A percentile compares a stretch with the other conserved stretches of the same genome.
Evolutionary conservation across 148 eudicot genomes (phyloP).

Genomic region (Rhododendron williamsianum): DNA sequence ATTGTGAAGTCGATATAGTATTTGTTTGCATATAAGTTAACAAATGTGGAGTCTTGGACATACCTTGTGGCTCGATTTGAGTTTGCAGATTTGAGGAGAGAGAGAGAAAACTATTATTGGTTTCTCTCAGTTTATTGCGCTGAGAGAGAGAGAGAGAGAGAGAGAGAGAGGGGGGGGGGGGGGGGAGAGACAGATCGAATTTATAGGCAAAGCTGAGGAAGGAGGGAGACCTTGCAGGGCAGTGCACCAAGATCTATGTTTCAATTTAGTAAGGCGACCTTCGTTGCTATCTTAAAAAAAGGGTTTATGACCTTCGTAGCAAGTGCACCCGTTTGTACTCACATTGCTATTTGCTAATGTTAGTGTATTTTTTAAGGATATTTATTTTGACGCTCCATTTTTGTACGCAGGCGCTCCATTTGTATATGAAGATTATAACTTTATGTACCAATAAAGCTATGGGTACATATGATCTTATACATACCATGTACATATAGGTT

Average conservation of each 20-base stretch:
- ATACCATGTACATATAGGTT: too few species aligned
- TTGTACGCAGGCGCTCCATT: too few species aligned
- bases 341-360: too few species aligned
- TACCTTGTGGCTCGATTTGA: constrained; percentile 11
- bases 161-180: not conserved
- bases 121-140: not conserved
- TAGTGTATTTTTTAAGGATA: too few species aligned
- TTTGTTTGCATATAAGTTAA: not conserved
- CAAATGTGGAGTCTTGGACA: not conserved
- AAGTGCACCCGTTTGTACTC: too few species aligned
- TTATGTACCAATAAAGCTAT: too few species aligned
- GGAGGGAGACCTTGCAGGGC: not conserved
- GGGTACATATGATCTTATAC: too few species aligned
- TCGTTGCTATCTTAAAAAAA: too few species aligned
- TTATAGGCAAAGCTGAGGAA: constrained; percentile 4
- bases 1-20: not conserved
- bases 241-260: not conserved
- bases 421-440: too few species aligned
- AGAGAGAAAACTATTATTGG: not conserved
- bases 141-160: not conserved
- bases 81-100: not conserved
- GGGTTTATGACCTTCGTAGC: not conserved
- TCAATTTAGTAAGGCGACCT: too few species aligned
- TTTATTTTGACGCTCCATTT: too few species aligned
- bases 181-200: not conserved